Evolutionary conservation across 208 protist genomes (phyloP), one percentile per base, ranked within the genome.

Genomic region (Acanthamoeba culbertsoni): DNA sequence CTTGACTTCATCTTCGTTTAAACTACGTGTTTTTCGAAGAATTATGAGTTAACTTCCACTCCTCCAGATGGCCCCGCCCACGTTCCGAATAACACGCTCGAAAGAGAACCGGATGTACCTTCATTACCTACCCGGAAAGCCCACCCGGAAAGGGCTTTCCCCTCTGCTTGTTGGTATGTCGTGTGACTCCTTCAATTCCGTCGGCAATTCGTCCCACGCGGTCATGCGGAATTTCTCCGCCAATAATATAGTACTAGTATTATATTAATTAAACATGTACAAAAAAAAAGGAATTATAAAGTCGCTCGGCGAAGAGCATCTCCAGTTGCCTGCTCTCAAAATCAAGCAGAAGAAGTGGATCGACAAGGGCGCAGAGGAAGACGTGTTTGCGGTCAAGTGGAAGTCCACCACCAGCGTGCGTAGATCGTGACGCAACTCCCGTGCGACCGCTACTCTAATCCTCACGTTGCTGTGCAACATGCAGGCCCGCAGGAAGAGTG

Each of bases 341-440:
- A 77, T 92, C 57, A 92, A 59, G 35, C 88, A 92, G 43, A 92
- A 92, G 63, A 71, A 77, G 62, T 92, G 40, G 42, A 92, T 40
- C 33, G 88, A 79, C 43, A 92, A 92, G n/a, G 65, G 82, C 31
- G 82, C 46, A 45, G 82, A 90, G 5, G 53, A 90, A 3, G 82
- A 90, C 35, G 51, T 68, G 2, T 90, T 90, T 26, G 26, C 16
- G 4, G 53, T 90, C 82, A 59, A 68, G 20, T 90, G 82, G 82
- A 90, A 90, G 37, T n/a, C n/a, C n/a, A 46, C 26, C 23, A 40
- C 2, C 40, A 42, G 6, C 42, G 73, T 84, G 55, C 43, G 35
- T 43, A 33, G 26, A 3, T n/a, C 75, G n/a, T n/a, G n/a, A n/a
- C n/a, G n/a, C n/a, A n/a, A n/a, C n/a, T n/a, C n/a, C n/a, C n/a